A percentile compares a stretch with the other conserved stretches of the same genome.
phyloP scores from a whole-genome alignment of 352 stramenopile genomes.

The Globisporangium canariense region DNA sequence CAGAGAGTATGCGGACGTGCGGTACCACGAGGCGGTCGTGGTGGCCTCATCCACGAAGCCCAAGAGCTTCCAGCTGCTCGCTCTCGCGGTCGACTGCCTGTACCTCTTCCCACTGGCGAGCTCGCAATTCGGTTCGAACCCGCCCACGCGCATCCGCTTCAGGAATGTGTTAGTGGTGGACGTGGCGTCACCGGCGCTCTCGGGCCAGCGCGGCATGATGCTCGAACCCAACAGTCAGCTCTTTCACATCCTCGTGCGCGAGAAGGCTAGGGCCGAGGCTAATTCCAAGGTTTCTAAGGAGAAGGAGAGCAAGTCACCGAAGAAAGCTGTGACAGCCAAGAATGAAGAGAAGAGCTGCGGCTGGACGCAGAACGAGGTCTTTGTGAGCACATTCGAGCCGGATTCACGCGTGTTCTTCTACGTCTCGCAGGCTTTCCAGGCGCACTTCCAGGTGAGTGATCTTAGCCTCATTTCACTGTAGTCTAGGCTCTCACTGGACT shows the following conservation, averaged over 20 bases:
- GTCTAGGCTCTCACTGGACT: too few species aligned
- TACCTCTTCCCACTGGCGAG: conserved; percentile 45
- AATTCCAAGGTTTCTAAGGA: neutral
- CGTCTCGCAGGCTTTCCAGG: conserved; percentile 30
- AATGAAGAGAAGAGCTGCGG: neutral
- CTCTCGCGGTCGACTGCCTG: conserved; percentile 36
- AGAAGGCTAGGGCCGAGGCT: neutral
- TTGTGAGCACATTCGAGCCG: conserved; percentile 63
- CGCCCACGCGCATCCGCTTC: conserved; percentile 26
- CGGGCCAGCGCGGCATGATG: conserved; percentile 40
- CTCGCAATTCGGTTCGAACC: conserved; percentile 4
- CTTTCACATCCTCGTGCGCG: conserved; percentile 34
- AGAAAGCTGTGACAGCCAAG: neutral
- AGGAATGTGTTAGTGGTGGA: conserved; percentile 29
- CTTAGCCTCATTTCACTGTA: neutral
- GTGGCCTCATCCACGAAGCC: conserved; percentile 20
- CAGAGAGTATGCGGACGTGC: conserved; percentile 31
- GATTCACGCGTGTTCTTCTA: conserved; percentile 55
- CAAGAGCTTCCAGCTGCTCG: conserved; percentile 46
- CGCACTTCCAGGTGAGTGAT: conserved; percentile 41
- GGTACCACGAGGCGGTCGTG: conserved; percentile 62
- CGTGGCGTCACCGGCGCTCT: conserved; percentile 32
- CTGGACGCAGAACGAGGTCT: conserved; percentile 21
- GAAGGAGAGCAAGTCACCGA: neutral
- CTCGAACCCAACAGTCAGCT: conserved; percentile 46